phyloP scores from a whole-genome alignment of 108 stramenopile species.

The Fistulifera solaris region DNA sequence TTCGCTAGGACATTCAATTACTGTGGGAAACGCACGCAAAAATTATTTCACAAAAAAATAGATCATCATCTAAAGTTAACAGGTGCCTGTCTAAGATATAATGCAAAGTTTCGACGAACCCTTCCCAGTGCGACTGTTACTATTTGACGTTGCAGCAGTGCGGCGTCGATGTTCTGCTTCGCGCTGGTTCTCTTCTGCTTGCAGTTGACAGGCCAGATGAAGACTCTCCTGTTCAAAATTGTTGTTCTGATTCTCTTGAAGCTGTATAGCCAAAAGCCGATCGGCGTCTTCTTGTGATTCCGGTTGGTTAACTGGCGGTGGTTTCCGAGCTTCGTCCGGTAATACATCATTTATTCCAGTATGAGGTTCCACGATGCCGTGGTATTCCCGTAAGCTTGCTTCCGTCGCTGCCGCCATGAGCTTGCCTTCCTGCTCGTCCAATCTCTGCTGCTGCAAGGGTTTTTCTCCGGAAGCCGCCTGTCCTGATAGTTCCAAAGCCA shows the following conservation, averaged over 20 bases:
- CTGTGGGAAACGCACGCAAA: no score
- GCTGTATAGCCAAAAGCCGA: neutral
- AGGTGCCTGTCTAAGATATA: no score
- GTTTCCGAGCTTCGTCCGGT: neutral
- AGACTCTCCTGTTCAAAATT: neutral
- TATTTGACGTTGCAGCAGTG: no score
- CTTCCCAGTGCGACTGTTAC: no score
- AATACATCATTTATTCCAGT: neutral
- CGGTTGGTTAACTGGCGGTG: neutral
- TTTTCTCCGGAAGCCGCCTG: neutral
- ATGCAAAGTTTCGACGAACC: no score
- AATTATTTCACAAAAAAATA: no score
- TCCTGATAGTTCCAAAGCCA: constrained; percentile 53
- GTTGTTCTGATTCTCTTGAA: constrained; percentile 6
- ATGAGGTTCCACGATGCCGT: constrained; percentile 9
- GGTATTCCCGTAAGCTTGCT: constrained; percentile 37
- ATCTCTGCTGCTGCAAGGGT: neutral
- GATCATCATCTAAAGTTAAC: no score
- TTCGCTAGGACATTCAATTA: no score
- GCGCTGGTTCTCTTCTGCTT: constrained; percentile 2
- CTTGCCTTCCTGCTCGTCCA: constrained; percentile 36
- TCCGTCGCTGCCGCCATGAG: constrained; percentile 60
- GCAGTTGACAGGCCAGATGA: constrained; percentile 6
- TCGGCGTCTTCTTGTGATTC: constrained; percentile 1
- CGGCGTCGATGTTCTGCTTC: no score